Evolutionary conservation across 306 rosid species (phyloP).

Genomic region (Casuarina glauca): DNA sequence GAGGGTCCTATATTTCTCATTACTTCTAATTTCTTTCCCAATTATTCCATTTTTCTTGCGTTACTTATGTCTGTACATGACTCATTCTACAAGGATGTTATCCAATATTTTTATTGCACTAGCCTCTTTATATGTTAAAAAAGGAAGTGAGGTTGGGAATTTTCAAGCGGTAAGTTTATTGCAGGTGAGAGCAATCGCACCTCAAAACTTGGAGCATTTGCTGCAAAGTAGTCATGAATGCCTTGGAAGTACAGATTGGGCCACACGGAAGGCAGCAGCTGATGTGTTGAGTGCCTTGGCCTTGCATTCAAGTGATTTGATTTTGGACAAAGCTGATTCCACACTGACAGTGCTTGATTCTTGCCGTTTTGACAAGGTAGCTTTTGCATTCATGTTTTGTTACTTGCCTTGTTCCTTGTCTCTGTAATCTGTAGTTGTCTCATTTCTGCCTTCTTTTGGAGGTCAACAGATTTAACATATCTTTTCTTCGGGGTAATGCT

Average conservation of each 20-base stretch:
- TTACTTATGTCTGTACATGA: neutral
- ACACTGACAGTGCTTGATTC: conserved; percentile 70
- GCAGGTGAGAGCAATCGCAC: conserved; percentile 86
- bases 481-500: neutral
- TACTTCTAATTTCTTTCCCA: neutral
- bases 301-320: conserved; percentile 71
- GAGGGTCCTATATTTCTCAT: neutral
- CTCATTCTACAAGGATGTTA: neutral
- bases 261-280: conserved; percentile 98
- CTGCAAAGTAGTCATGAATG: conserved; percentile 76
- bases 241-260: conserved; percentile 86
- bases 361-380: conserved; percentile 95
- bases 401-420: conserved; percentile 6
- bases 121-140: neutral
- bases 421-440: neutral
- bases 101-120: neutral
- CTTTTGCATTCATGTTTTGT: conserved; percentile 18
- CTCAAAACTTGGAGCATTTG: conserved; percentile 79
- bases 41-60: neutral
- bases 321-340: conserved; percentile 56
- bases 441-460: conserved; percentile 1
- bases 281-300: conserved; percentile 73
- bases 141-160: conserved; percentile 5
- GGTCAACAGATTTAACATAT: conserved; percentile 10
- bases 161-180: conserved; percentile 30